Percentiles rank a stretch among this genome's conserved stretches.
These are phyloP conservation scores for Endotrypanum monterogeii DNA, from an alignment of 208 protist species.

Conservation along the genomic window DNA sequence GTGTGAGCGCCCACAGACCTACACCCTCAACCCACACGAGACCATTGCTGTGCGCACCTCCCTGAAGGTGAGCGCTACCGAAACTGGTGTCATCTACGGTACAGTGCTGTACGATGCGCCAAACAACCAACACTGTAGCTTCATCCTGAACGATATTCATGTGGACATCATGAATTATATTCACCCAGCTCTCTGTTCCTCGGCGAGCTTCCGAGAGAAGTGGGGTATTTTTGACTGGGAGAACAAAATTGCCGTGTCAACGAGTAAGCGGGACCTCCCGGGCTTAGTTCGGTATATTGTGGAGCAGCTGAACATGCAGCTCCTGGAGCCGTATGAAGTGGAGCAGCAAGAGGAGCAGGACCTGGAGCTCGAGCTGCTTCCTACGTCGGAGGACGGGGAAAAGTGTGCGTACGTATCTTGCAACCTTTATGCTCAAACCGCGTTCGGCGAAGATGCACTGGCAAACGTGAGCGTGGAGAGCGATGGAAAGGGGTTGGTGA, in stretches of 20 bases:
- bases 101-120: constrained; percentile 97
- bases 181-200: constrained; percentile 82
- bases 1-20: constrained; percentile 94
- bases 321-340: constrained; percentile 51
- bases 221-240: constrained; percentile 99
- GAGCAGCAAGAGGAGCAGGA: constrained; percentile 35
- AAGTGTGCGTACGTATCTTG: constrained; percentile 96
- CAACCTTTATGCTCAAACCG: constrained; percentile 96
- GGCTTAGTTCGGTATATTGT: constrained; percentile 94
- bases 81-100: constrained; percentile 97
- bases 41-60: constrained; percentile 89
- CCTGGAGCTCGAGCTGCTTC: constrained; percentile 36
- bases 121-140: constrained; percentile 82
- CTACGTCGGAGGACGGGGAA: constrained; percentile 53
- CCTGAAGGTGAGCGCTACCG: constrained; percentile 98
- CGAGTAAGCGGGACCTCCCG: constrained; percentile 72
- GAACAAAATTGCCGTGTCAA: constrained; percentile 96
- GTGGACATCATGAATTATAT: constrained; percentile 99
- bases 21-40: constrained; percentile 91
- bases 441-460: constrained; percentile 98
- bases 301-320: constrained; percentile 95
- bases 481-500: constrained; percentile 77
- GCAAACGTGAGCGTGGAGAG: constrained; percentile 95
- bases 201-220: constrained; percentile 95
- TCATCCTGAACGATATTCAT: constrained; percentile 97